phyloP scores from a whole-genome alignment of 371 early-diverging fungal genomes.

The Lichtheimia ramosa region DNA sequence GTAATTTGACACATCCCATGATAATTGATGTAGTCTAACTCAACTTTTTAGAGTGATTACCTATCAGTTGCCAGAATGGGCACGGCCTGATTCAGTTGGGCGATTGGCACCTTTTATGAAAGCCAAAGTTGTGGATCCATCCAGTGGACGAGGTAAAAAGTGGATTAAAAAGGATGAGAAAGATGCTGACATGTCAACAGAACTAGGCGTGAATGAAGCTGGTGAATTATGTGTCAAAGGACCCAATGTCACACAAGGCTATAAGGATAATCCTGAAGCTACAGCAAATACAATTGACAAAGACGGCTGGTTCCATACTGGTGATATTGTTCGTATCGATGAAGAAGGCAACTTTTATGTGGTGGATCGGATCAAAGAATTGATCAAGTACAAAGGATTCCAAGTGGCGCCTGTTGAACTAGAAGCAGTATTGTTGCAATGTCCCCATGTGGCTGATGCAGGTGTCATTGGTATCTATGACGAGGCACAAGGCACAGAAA shows the following conservation, averaged over 20 bases:
- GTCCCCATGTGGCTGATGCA: constrained; percentile 70
- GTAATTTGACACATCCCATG: no score
- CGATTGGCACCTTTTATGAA: constrained; percentile 58
- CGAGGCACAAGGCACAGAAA: constrained; percentile 67
- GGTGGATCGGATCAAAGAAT: constrained; percentile 74
- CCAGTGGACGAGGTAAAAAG: constrained; percentile 71
- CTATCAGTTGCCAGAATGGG: constrained; percentile 9
- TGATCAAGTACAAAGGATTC: constrained; percentile 78
- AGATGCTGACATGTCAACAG: constrained; percentile 31
- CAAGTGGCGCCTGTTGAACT: constrained; percentile 72
- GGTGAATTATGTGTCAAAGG: constrained; percentile 83
- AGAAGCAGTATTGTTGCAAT: constrained; percentile 67
- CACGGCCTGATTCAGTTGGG: constrained; percentile 66
- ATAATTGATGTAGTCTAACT: constrained; percentile 21
- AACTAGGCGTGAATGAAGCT: constrained; percentile 52
- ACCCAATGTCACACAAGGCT: constrained; percentile 81
- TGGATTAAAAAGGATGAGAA: neutral
- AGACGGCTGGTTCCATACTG: constrained; percentile 80
- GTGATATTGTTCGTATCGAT: constrained; percentile 74
- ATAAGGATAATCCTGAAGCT: constrained; percentile 66
- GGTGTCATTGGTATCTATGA: constrained; percentile 72
- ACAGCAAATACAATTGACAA: constrained; percentile 67
- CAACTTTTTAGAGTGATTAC: constrained; percentile 25
- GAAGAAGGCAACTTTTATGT: constrained; percentile 55
- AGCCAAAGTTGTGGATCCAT: constrained; percentile 42